These are phyloP conservation scores for Aspergillus clavatus DNA, from an alignment of 2,329 filamentous ascomycete species.

Conservation along the genomic window DNA sequence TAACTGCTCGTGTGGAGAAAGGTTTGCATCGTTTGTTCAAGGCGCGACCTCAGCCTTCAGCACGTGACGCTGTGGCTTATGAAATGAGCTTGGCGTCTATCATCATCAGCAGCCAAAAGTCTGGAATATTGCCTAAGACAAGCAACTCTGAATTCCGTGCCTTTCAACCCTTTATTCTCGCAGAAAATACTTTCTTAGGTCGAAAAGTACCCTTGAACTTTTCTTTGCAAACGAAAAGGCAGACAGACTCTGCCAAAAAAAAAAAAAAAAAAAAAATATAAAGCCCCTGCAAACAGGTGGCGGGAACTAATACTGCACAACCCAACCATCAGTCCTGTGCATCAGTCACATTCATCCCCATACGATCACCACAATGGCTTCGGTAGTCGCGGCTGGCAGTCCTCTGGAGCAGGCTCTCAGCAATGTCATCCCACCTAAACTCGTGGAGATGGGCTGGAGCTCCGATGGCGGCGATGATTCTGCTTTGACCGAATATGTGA, in stretches of 20 bases:
- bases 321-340: constrained; percentile 3
- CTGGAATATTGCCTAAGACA: constrained; percentile 3
- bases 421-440: constrained; percentile 78
- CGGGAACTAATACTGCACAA: constrained; percentile 8
- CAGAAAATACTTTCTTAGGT: background rate
- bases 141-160: background rate
- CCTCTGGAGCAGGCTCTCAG: constrained; percentile 81
- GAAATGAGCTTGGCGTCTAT: constrained; percentile 14
- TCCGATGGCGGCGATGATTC: constrained; percentile 73
- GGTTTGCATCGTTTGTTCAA: constrained; percentile 6
- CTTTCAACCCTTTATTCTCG: background rate
- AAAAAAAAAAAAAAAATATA: too few relatives aligned
- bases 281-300: constrained; percentile 11
- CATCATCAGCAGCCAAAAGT: constrained; percentile 18
- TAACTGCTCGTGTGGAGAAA: too few relatives aligned
- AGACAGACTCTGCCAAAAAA: background rate
- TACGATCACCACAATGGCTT: constrained; percentile 58
- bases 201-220: background rate
- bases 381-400: constrained; percentile 71
- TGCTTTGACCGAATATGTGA: constrained; percentile 89
- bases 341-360: constrained; percentile 1
- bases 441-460: constrained; percentile 90
- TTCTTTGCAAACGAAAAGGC: background rate
- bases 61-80: constrained; percentile 14
- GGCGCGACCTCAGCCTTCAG: background rate